A percentile compares a stretch with the other conserved stretches of the same genome.
Evolutionary conservation across 2,329 filamentous ascomycete species (phyloP).

Genomic region (Metarhizium robertsii): DNA sequence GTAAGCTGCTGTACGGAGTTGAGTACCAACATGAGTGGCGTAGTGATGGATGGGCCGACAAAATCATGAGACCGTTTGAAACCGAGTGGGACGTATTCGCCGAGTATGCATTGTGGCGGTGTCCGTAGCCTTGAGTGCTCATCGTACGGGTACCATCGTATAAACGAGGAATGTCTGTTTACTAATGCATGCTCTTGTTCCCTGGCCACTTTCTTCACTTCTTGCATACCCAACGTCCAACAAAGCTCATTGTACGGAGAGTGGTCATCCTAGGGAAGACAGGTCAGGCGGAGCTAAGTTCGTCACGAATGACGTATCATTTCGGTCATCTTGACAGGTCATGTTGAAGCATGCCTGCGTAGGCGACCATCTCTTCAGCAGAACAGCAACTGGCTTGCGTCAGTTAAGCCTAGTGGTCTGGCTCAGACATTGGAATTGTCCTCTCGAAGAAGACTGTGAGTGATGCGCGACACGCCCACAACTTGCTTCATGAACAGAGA

Average conservation of each 20-base stretch:
- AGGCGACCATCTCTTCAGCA: too few species aligned
- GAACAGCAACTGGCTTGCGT: too few species aligned
- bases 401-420: too few species aligned
- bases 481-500: too few species aligned
- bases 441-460: too few species aligned
- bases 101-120: constrained; percentile 11
- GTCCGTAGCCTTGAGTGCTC: constrained; percentile 4
- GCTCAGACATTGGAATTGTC: too few species aligned
- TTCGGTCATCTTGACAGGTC: too few species aligned
- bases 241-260: background rate
- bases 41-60: constrained; percentile 11
- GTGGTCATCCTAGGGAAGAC: background rate
- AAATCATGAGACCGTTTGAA: constrained; percentile 11
- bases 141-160: background rate
- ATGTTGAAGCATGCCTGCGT: too few species aligned
- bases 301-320: too few species aligned
- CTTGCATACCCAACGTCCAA: background rate
- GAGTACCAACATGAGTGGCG: constrained; percentile 11
- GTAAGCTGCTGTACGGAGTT: constrained; percentile 14
- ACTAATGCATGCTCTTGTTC: background rate
- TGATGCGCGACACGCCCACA: too few species aligned
- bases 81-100: constrained; percentile 6
- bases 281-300: background rate
- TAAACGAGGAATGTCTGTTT: background rate
- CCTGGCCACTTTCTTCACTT: background rate